Evolutionary conservation across 1,139 yeast genomes (phyloP), one percentile per base, ranked within the genome.

Genomic region (Yamadazyma songkhlaensis): DNA sequence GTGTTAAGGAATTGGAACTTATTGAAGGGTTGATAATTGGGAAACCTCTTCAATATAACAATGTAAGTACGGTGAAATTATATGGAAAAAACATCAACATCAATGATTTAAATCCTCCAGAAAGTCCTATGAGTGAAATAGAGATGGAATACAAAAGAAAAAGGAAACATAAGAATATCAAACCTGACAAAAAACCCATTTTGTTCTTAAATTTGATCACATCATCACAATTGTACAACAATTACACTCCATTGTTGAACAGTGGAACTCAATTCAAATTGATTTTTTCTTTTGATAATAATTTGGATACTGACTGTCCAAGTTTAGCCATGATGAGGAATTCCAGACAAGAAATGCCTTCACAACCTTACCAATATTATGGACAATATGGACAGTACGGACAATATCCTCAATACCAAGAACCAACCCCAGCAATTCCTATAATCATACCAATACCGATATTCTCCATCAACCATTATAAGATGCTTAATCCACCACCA

Each of bases 1-100:
- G 71, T 46, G 71, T 81, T 25, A 80, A 82, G 49, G 92, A 84
- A 51, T 58, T 84, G 49, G 94, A 84, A 50, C 59, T 83, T 31
- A 67, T 84, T 3, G 94, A 84, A 53, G 83, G 87, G 0, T 60
- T 81, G 17, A 55, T 83, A 13, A 64, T 83, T 22, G 92, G 92
- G 0, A 78, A 83, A 49, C 57, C 65, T 28, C 55, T 80, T 22
- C 66, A 68, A 41, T 81, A 82, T 51, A 72, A 72, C 43, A 72
- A 87, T 49, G 69, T 79, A 41, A 77, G 85, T 29, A 82, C 84
- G 11, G 67, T 78, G 2, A 76, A 81, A 31, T 57, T 81, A 27
- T 81, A 75, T 47, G 79, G 76, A 31, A 73, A 64, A 41, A 51
- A 53, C 27, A 38, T 48, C 21, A 46, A 43, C 25, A 40, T 33